Evolutionary conservation across 495 filamentous ascomycete species (phyloP).

Genomic region (Daldinia concentrica): DNA sequence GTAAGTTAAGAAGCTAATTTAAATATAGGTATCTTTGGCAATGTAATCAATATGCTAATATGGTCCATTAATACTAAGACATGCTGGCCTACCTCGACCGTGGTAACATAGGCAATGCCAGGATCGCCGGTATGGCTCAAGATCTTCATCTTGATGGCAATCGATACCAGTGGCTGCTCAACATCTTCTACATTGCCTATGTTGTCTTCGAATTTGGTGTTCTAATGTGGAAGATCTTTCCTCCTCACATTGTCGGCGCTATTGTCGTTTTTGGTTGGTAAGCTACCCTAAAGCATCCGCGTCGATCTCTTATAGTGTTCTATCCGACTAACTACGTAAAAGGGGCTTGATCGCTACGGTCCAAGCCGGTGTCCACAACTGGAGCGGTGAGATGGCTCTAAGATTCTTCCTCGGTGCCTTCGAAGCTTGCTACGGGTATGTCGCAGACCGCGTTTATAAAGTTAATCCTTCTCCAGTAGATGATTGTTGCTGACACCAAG

Average conservation of each 20-base stretch:
- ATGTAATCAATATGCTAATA: slow-evolving; percentile 28
- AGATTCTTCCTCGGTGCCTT: slow-evolving; percentile 71
- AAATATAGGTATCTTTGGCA: background rate
- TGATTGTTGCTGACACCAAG: slow-evolving; percentile 3
- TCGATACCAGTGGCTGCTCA: slow-evolving; percentile 68
- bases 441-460: background rate
- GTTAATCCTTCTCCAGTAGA: background rate
- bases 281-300: background rate
- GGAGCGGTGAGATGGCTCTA: slow-evolving; percentile 68
- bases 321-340: slow-evolving; percentile 5
- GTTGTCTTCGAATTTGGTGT: slow-evolving; percentile 69
- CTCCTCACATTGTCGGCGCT: slow-evolving; percentile 53
- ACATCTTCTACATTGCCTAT: slow-evolving; percentile 73
- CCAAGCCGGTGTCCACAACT: slow-evolving; percentile 66
- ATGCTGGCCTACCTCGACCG: slow-evolving; percentile 51
- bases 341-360: slow-evolving; percentile 64
- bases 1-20: slow-evolving; percentile 25
- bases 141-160: slow-evolving; percentile 45
- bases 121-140: slow-evolving; percentile 49
- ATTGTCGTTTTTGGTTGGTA: slow-evolving; percentile 47
- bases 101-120: slow-evolving; percentile 57
- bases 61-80: slow-evolving; percentile 30
- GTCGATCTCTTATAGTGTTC: background rate
- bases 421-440: slow-evolving; percentile 68
- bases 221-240: slow-evolving; percentile 72